Conservation (phyloP, 768 basidiomycete genomes). For the Xerocomus potaroensis region DNA sequence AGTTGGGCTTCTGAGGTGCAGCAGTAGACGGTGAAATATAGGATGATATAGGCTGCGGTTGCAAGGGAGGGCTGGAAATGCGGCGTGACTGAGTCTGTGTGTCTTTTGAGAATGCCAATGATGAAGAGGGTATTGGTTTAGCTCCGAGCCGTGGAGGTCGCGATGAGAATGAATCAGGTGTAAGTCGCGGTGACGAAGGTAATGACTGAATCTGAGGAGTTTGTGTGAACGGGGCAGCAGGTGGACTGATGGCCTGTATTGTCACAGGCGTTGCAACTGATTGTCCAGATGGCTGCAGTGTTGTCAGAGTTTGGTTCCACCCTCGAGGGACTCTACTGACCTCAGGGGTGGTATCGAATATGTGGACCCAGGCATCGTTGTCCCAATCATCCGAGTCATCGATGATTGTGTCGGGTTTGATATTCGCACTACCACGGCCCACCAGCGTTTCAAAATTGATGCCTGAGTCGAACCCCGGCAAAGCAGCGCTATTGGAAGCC, state of each 20-base stretch:
- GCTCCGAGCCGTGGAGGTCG: constrained; percentile 40
- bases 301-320: constrained; percentile 2
- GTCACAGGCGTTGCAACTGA: constrained; percentile 11
- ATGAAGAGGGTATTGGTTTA: constrained; percentile 32
- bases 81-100: constrained; percentile 20
- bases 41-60: constrained; percentile 14
- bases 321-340: constrained; percentile 8
- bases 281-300: constrained; percentile 13
- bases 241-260: constrained; percentile 13
- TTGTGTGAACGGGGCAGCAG: constrained; percentile 6
- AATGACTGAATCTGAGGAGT: constrained; percentile 32
- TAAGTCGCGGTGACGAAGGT: constrained; percentile 35
- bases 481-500: constrained; percentile 38
- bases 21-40: constrained; percentile 6
- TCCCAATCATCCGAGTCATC: constrained; percentile 56
- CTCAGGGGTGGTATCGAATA: constrained; percentile 46
- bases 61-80: constrained; percentile 19
- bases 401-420: constrained; percentile 42
- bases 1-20: constrained; percentile 47
- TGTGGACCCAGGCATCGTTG: constrained; percentile 83
- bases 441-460: constrained; percentile 89
- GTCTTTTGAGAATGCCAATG: constrained; percentile 29
- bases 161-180: constrained; percentile 27
- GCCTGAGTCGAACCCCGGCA: constrained; percentile 39
- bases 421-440: constrained; percentile 47